Conservation (phyloP, 768 basidiomycete species). For the Amanita polypyramis region DNA sequence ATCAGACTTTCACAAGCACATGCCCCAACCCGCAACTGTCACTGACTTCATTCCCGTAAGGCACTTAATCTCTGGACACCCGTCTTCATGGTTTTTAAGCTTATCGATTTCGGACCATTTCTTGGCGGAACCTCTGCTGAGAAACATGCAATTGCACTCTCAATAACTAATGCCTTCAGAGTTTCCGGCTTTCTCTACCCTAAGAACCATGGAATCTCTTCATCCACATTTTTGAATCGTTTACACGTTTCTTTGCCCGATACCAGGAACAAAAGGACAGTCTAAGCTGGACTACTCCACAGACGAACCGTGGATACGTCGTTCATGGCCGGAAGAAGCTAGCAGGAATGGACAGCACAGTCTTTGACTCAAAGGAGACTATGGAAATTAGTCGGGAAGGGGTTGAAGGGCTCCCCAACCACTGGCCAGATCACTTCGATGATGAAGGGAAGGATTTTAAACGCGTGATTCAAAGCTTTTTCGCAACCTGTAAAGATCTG, state of each 20-base stretch:
- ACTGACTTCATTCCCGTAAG: background rate
- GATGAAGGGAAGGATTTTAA: slow-evolving; percentile 50
- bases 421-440: slow-evolving; percentile 61
- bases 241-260: background rate
- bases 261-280: slow-evolving; percentile 33
- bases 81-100: background rate
- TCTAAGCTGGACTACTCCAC: slow-evolving; percentile 78
- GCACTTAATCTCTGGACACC: background rate
- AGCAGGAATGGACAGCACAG: slow-evolving; percentile 57
- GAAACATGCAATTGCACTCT: background rate
- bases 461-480: slow-evolving; percentile 65
- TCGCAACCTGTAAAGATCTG: slow-evolving; percentile 67
- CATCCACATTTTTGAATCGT: slow-evolving; percentile 17
- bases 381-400: slow-evolving; percentile 89
- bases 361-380: slow-evolving; percentile 72
- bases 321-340: slow-evolving; percentile 73
- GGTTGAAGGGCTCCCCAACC: slow-evolving; percentile 68
- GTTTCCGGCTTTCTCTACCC: slow-evolving; percentile 77
- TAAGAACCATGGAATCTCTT: slow-evolving; percentile 58
- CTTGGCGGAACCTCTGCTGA: background rate
- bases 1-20: too few relatives aligned
- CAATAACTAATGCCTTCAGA: slow-evolving; percentile 67
- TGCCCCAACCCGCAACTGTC: background rate
- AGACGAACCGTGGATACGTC: slow-evolving; percentile 81
- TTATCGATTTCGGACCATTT: slow-evolving; percentile 1